Evolutionary conservation across 768 basidiomycete genomes (phyloP).

Genomic region (Leccinum rimulosum): DNA sequence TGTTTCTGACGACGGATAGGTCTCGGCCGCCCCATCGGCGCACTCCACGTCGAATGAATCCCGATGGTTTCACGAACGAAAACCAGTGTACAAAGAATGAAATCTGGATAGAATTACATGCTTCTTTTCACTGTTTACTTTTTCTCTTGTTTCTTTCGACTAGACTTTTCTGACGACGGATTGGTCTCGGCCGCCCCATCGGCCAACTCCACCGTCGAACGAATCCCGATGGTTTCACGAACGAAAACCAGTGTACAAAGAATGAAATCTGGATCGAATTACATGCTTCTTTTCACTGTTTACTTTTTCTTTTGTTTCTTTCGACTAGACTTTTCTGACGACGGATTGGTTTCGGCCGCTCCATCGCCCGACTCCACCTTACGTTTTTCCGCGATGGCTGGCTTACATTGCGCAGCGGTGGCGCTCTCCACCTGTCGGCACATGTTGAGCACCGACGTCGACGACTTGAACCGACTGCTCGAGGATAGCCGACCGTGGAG

Average conservation of each 20-base stretch:
- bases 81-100: neutral
- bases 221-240: neutral
- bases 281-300: conserved; percentile 15
- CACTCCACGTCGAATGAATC: conserved; percentile 19
- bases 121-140: conserved; percentile 26
- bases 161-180: conserved; percentile 36
- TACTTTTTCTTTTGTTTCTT: conserved; percentile 45
- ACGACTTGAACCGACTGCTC: conserved; percentile 61
- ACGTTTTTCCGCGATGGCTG: conserved; percentile 32
- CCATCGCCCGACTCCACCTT: conserved; percentile 34
- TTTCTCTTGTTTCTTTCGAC: conserved; percentile 47
- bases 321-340: conserved; percentile 39
- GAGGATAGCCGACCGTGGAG: conserved; percentile 46
- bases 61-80: neutral
- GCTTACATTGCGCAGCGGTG: conserved; percentile 6
- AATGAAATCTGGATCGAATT: neutral
- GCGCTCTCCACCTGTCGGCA: conserved; percentile 57
- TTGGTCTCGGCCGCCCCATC: conserved; percentile 28
- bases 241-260: neutral
- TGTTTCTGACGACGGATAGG: conserved; percentile 33
- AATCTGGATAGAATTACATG: neutral
- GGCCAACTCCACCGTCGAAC: conserved; percentile 20
- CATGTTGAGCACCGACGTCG: conserved; percentile 57
- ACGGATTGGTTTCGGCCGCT: conserved; percentile 24
- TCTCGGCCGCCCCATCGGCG: conserved; percentile 25